These are phyloP conservation scores for Candida tallmaniae DNA, from an alignment of 805 yeast species.

Conservation along the genomic window DNA sequence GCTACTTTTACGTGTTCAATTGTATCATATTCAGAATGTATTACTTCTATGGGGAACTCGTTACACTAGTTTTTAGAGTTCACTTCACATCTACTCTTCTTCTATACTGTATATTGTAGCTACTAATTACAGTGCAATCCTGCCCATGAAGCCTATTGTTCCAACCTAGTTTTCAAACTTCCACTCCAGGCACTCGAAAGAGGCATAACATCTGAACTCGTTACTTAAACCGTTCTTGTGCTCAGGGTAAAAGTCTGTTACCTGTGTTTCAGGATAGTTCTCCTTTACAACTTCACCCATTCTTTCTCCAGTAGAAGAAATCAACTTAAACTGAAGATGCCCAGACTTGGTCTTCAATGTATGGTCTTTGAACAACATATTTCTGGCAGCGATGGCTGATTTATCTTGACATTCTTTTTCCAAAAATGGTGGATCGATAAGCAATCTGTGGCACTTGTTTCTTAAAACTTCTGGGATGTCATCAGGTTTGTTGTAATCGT, in stretches of 20 bases:
- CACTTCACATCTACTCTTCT: too few species aligned
- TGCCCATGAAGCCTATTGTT: too few species aligned
- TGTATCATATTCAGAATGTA: too few species aligned
- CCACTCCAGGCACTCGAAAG: conserved; percentile 70
- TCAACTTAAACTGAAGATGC: conserved; percentile 41
- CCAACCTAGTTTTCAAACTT: too few species aligned
- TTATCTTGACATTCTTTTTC: conserved; percentile 79
- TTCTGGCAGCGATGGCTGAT: conserved; percentile 49
- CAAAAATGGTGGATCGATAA: conserved; percentile 87
- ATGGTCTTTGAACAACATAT: conserved; percentile 44
- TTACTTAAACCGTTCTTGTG: conserved; percentile 84
- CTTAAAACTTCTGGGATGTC: conserved; percentile 52
- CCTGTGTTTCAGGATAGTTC: conserved; percentile 58
- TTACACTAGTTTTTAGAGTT: too few species aligned
- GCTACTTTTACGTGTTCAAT: too few species aligned
- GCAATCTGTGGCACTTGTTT: conserved; percentile 62
- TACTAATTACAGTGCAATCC: too few species aligned
- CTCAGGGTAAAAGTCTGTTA: conserved; percentile 70
- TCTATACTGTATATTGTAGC: too few species aligned
- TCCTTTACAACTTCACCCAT: conserved; percentile 61
- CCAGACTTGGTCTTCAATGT: conserved; percentile 37
- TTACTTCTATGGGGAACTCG: too few species aligned
- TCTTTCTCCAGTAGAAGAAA: conserved; percentile 88
- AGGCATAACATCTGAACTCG: conserved; percentile 83
- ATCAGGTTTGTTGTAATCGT: conserved; percentile 71